A percentile compares a stretch with the other conserved stretches of the same genome.
phyloP scores from a whole-genome alignment of 495 filamentous ascomycete species.

The Aspergillus nidulans region DNA sequence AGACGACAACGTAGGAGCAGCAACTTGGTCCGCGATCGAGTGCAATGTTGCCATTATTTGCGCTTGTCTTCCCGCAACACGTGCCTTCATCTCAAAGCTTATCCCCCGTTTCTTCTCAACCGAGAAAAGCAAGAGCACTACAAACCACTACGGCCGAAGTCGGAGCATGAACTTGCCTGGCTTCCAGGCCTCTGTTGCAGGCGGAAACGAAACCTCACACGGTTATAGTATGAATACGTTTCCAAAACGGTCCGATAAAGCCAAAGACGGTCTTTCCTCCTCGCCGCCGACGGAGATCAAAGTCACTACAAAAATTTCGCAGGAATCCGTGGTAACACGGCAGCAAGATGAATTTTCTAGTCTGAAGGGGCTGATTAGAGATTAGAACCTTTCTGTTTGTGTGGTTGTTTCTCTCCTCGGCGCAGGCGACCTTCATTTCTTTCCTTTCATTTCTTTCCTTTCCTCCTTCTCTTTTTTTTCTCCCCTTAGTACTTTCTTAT shows the following conservation, averaged over 20 bases:
- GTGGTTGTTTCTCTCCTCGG: not conserved
- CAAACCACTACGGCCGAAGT: constrained; percentile 15
- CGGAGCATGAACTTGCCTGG: constrained; percentile 18
- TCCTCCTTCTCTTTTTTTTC: not conserved
- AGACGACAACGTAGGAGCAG: constrained; percentile 51
- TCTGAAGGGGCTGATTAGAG: constrained; percentile 24
- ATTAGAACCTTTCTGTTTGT: not conserved
- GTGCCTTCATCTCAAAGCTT: constrained; percentile 44
- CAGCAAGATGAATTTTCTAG: constrained; percentile 23
- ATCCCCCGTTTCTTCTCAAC: constrained; percentile 33
- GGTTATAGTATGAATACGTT: constrained; percentile 22
- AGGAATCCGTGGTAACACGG: constrained; percentile 18
- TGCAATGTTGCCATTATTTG: constrained; percentile 55
- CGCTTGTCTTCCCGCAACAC: constrained; percentile 52
- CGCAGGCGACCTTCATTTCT: not conserved
- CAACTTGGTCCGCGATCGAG: constrained; percentile 55
- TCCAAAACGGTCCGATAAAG: not conserved
- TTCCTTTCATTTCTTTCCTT: not conserved
- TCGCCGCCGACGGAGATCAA: constrained; percentile 17
- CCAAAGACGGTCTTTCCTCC: constrained; percentile 6
- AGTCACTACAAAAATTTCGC: constrained; percentile 31
- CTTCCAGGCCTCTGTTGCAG: constrained; percentile 24
- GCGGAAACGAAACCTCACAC: constrained; percentile 4
- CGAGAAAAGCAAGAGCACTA: constrained; percentile 24
- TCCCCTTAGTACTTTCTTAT: too few species aligned